Conservation (phyloP, 2,329 filamentous ascomycete genomes). For the Dactylellina leptospora region DNA sequence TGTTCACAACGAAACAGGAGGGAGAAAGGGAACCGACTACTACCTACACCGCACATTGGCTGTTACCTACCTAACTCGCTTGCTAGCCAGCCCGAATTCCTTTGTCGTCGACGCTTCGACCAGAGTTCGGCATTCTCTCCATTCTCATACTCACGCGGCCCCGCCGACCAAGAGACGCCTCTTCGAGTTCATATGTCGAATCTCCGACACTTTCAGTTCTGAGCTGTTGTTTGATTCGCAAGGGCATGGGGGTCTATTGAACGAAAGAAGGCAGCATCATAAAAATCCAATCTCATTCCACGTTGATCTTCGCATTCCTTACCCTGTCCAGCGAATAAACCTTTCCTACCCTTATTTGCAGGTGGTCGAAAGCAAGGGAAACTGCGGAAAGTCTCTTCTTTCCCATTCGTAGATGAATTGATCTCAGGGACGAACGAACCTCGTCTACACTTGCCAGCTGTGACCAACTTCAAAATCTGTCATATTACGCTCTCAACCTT, state of each 20-base stretch:
- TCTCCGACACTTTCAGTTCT: constrained; percentile 29
- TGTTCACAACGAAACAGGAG: constrained; percentile 52
- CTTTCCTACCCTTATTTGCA: constrained; percentile 47
- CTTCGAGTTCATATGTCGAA: constrained; percentile 12
- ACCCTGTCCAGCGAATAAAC: constrained; percentile 40
- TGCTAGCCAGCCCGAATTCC: constrained; percentile 34
- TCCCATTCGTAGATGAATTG: constrained; percentile 16
- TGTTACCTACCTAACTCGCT: no score
- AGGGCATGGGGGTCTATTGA: constrained; percentile 46
- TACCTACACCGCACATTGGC: constrained; percentile 48
- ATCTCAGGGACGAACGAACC: constrained; percentile 35
- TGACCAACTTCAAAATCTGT: constrained; percentile 3
- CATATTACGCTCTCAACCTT: constrained; percentile 1
- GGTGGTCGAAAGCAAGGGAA: constrained; percentile 49
- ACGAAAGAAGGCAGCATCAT: constrained; percentile 52
- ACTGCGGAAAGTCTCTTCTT: not conserved
- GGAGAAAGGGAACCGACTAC: constrained; percentile 45
- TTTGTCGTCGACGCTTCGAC: constrained; percentile 21
- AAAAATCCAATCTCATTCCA: constrained; percentile 44
- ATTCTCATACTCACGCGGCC: not conserved
- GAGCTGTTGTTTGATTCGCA: constrained; percentile 15
- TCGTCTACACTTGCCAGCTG: constrained; percentile 49
- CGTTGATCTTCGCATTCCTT: constrained; percentile 52
- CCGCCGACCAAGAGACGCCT: constrained; percentile 4
- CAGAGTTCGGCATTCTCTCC: not conserved